Evolutionary conservation across 768 basidiomycete genomes (phyloP).

Genomic region (Kwoniella dendrophila): DNA sequence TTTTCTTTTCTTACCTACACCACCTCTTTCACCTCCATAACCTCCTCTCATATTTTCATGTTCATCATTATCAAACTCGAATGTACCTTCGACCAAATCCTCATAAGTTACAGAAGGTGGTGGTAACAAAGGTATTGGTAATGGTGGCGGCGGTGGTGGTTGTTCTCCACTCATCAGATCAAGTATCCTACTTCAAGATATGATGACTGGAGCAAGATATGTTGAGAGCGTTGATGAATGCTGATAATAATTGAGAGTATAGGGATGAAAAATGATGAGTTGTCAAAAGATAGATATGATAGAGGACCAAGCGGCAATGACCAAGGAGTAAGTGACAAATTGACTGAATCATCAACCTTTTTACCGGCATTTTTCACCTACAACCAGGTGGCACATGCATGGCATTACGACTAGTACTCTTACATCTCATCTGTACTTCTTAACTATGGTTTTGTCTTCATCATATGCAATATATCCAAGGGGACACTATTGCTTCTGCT

Average conservation of each 20-base stretch:
- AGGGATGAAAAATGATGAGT: background rate
- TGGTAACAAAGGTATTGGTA: background rate
- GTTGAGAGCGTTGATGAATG: background rate
- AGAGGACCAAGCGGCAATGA: constrained; percentile 8
- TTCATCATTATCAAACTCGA: background rate
- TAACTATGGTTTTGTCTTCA: too few species aligned
- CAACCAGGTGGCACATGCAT: constrained; percentile 12
- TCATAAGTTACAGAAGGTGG: background rate
- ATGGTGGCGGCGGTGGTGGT: background rate
- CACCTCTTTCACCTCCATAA: background rate
- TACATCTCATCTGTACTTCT: too few species aligned
- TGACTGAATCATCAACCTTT: background rate
- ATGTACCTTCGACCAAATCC: background rate
- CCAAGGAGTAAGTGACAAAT: too few species aligned
- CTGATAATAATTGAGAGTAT: background rate
- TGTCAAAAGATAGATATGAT: background rate
- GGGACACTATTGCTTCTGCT: too few species aligned
- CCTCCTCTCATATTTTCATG: background rate
- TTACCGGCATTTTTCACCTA: constrained; percentile 10
- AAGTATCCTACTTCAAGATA: background rate
- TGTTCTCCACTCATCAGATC: constrained; percentile 14
- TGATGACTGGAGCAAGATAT: background rate
- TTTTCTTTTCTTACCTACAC: constrained; percentile 14
- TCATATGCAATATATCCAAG: too few species aligned
- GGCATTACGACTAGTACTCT: too few species aligned